Conservation (phyloP, 129 eudicot species). For the Rutidosis leptorrhynchoides region DNA sequence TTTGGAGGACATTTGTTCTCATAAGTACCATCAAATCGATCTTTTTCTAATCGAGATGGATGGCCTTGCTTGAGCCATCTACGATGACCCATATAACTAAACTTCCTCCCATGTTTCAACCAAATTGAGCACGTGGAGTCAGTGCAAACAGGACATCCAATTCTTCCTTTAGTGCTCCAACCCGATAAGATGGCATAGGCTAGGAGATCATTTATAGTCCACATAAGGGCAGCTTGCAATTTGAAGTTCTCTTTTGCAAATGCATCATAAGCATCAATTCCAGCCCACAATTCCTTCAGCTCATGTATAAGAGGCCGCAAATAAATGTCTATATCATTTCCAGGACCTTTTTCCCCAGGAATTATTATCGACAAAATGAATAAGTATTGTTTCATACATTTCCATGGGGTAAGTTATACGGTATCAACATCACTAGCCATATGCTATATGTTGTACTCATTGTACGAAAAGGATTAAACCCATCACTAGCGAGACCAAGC, state of each 20-base stretch:
- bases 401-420: background rate
- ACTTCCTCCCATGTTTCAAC: background rate
- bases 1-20: background rate
- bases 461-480: background rate
- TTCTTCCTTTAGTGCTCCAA: background rate
- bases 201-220: constrained; percentile 4
- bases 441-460: background rate
- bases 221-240: background rate
- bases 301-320: background rate
- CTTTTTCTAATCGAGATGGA: background rate
- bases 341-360: too few relatives aligned
- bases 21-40: background rate
- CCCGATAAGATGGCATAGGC: background rate
- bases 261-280: background rate
- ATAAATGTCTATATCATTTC: background rate
- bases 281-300: background rate
- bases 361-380: background rate
- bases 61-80: background rate
- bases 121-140: background rate
- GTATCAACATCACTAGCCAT: background rate
- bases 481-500: too few relatives aligned
- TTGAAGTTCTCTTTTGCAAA: background rate
- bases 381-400: background rate
- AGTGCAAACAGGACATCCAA: background rate
- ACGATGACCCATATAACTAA: background rate